These are phyloP conservation scores for Curvularia eragrostidis DNA, from an alignment of 2,329 filamentous ascomycete species.

Conservation along the genomic window DNA sequence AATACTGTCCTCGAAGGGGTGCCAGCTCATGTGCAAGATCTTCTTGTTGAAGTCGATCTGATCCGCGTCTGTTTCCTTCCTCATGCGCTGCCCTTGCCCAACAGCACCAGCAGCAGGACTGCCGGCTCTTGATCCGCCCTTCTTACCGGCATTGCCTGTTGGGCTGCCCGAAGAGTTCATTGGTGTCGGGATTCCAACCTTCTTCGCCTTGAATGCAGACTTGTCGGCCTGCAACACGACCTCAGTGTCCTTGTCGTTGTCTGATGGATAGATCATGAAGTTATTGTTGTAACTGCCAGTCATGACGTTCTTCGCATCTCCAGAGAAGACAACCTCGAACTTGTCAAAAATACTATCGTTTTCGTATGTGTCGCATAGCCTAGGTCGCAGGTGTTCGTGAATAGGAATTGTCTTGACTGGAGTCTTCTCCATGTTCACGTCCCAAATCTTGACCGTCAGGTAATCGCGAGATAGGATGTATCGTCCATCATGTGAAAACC, in stretches of 20 bases:
- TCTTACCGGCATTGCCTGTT: constrained; percentile 74
- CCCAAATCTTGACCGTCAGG: constrained; percentile 99
- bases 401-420: constrained; percentile 99
- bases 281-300: constrained; percentile 99
- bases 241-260: constrained; percentile 94
- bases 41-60: constrained; percentile 99
- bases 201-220: constrained; percentile 99
- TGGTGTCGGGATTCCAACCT: constrained; percentile 95
- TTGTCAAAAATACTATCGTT: constrained; percentile 99
- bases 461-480: constrained; percentile 99
- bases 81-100: constrained; percentile 90
- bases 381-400: constrained; percentile 92
- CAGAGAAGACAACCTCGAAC: constrained; percentile 98
- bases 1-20: constrained; percentile 99
- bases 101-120: constrained; percentile 77
- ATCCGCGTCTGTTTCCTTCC: constrained; percentile 98
- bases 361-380: constrained; percentile 97
- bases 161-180: constrained; percentile 85
- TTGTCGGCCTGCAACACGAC: constrained; percentile 98
- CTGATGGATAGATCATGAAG: constrained; percentile 99
- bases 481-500: constrained; percentile 93
- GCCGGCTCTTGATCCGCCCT: constrained; percentile 83
- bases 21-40: constrained; percentile 99
- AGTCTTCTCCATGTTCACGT: constrained; percentile 98
- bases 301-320: constrained; percentile 98